Conservation (phyloP, 768 basidiomycete genomes). For the Macrolepiota albuminosa region DNA sequence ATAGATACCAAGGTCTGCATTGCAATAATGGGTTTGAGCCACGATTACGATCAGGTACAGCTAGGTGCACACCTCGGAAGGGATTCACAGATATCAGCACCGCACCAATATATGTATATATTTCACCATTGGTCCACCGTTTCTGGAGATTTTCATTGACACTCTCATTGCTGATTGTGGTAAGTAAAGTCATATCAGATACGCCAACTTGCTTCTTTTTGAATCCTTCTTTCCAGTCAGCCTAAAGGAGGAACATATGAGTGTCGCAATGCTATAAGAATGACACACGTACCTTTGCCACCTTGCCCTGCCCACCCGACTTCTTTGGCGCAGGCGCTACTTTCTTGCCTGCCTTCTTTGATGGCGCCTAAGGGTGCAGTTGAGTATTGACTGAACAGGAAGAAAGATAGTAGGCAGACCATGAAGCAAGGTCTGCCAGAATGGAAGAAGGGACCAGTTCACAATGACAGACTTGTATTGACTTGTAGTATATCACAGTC, state of each 20-base stretch:
- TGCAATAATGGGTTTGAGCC: conserved; percentile 5
- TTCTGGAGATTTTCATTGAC: conserved; percentile 98
- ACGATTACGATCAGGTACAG: neutral
- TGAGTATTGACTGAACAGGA: neutral
- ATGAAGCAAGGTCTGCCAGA: conserved; percentile 8
- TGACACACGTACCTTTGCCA: conserved; percentile 60
- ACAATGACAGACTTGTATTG: neutral
- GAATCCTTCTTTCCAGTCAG: conserved; percentile 99
- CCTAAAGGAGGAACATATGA: conserved; percentile 43
- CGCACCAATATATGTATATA: conserved; percentile 98
- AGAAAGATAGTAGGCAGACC: conserved; percentile 8
- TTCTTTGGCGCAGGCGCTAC: conserved; percentile 61
- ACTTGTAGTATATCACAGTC: neutral
- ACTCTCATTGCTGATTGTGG: conserved; percentile 94
- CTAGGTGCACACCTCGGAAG: conserved; percentile 64
- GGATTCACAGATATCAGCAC: conserved; percentile 99
- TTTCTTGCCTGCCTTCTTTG: conserved; percentile 91
- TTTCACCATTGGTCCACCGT: conserved; percentile 91
- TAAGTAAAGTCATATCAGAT: conserved; percentile 96
- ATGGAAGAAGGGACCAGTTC: neutral
- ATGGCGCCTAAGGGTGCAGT: conserved; percentile 55
- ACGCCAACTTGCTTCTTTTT: conserved; percentile 99
- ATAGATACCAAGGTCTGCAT: conserved; percentile 92
- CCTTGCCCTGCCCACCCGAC: conserved; percentile 50
- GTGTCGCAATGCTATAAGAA: conserved; percentile 2